These are phyloP conservation scores for Beauveria bassiana DNA, from an alignment of 2,329 filamentous ascomycete genomes.

Conservation along the genomic window DNA sequence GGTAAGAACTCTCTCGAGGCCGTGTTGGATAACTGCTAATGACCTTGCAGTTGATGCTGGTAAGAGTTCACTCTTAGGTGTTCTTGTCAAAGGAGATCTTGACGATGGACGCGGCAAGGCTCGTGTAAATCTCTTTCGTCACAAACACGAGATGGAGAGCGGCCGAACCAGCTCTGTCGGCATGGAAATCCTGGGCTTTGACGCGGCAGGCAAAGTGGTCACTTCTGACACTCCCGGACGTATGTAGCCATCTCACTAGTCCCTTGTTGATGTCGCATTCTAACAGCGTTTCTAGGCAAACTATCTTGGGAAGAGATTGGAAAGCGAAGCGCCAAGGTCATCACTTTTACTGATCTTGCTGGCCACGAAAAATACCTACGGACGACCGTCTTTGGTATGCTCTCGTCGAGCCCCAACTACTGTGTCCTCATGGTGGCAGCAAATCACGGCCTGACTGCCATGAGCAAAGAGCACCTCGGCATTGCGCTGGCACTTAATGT, in stretches of 20 bases:
- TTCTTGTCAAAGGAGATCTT: constrained; percentile 88
- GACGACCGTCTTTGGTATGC: constrained; percentile 90
- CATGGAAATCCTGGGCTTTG: constrained; percentile 98
- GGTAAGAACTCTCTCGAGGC: constrained; percentile 34
- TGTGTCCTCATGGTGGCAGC: constrained; percentile 97
- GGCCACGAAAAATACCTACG: constrained; percentile 93
- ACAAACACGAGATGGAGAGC: constrained; percentile 96
- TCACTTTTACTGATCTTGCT: constrained; percentile 90
- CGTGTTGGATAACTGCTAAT: constrained; percentile 12
- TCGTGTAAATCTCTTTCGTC: constrained; percentile 89
- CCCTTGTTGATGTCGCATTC: not conserved
- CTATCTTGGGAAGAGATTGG: constrained; percentile 98
- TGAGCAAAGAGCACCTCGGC: constrained; percentile 96
- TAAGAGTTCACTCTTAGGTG: constrained; percentile 92
- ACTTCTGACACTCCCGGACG: constrained; percentile 75
- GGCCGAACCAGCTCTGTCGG: constrained; percentile 93
- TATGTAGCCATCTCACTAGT: constrained; percentile 33
- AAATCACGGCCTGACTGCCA: constrained; percentile 93
- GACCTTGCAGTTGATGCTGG: constrained; percentile 73
- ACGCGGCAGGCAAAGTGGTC: constrained; percentile 76
- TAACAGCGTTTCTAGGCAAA: constrained; percentile 32
- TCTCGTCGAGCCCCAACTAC: constrained; percentile 94
- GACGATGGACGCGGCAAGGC: constrained; percentile 93
- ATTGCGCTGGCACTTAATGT: constrained; percentile 93
- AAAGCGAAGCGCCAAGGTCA: constrained; percentile 89